Base-by-base conservation (phyloP, 441 rosid species). In the Euphorbia celastroides region DNA sequence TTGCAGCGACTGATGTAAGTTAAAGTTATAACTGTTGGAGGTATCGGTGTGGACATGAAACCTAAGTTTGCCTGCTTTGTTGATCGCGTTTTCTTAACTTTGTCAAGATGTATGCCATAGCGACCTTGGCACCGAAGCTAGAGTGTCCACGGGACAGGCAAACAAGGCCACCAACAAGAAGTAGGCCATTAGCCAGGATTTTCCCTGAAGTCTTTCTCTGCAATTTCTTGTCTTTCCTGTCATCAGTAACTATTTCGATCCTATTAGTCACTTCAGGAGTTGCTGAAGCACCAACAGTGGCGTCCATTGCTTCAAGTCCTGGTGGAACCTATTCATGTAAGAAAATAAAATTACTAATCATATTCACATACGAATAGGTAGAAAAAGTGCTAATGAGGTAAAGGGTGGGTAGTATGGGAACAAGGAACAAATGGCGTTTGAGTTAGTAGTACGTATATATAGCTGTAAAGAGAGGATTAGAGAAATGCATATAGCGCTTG, bases 51-150 rank as follows among this genome's bases (percentile, higher is more conserved):
- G 36, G 60, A 26, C 58, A 6, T 27, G 41, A 32, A 61, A 57
- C 72, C 76, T 60, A 67, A 51, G 67, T 57, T 71, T 46, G 78
- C 66, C 70, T 27, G 50, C 78, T 80, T 66, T 74, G 83, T 65
- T 82, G 75, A 31, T 79, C 81, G 1, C 80, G 86, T 72, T 86
- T 89, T 32, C 83, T 76, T 76, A 89, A 78, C 84, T 91, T 93
- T 2, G 92, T 81, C 83, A 93, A 71, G 76, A 93, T 74, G 74
- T 79, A 91, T 38, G 93, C 97, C 75, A 88, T 63, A 13, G 86
- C 93, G 62, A 89, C 93, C 76, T 90, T 93, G 48, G 90, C 97
- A n/a, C 93, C 92, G n/a, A 93, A 78, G 46, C 81, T 73, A 6
- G 93, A 80, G 67, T 81, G 88, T 65, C 92, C 91, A 20, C 92